phyloP scores from a whole-genome alignment of 1,139 yeast species.

The Casaregolazyma suthepensis region DNA sequence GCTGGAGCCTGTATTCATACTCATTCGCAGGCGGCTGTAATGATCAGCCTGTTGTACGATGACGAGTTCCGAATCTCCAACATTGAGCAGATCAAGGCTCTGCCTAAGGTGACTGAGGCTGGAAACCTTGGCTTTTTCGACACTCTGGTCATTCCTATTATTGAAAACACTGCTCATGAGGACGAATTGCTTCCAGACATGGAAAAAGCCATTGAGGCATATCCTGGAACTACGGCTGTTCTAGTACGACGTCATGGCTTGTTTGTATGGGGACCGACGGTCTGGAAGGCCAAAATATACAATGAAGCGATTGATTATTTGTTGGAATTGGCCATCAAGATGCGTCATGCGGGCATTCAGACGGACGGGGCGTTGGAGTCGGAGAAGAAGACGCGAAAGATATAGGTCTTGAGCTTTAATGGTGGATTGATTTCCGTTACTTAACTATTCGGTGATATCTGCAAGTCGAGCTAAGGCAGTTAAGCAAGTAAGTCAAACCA shows the following conservation, averaged over 20 bases:
- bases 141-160: constrained; percentile 76
- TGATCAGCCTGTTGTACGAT: constrained; percentile 66
- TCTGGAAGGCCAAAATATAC: constrained; percentile 88
- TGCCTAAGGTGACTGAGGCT: constrained; percentile 62
- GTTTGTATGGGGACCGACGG: constrained; percentile 90
- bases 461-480: too few relatives aligned
- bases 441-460: too few relatives aligned
- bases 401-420: too few relatives aligned
- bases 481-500: too few relatives aligned
- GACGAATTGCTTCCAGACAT: constrained; percentile 68
- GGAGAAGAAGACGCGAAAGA: constrained; percentile 13
- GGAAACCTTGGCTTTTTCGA: constrained; percentile 72
- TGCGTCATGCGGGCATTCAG: constrained; percentile 40
- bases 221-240: constrained; percentile 80
- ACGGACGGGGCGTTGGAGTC: constrained; percentile 25
- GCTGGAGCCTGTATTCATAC: constrained; percentile 97
- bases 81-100: constrained; percentile 89
- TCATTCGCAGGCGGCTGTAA: constrained; percentile 81
- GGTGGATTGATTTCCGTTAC: too few relatives aligned
- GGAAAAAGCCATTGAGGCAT: constrained; percentile 53
- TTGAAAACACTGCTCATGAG: constrained; percentile 84
- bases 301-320: constrained; percentile 91
- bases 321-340: constrained; percentile 75
- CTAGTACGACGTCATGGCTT: constrained; percentile 91
- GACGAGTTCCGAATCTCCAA: constrained; percentile 69